phyloP scores from a whole-genome alignment of 192 early-diverging fungal genomes.

The Mortierella alpina region DNA sequence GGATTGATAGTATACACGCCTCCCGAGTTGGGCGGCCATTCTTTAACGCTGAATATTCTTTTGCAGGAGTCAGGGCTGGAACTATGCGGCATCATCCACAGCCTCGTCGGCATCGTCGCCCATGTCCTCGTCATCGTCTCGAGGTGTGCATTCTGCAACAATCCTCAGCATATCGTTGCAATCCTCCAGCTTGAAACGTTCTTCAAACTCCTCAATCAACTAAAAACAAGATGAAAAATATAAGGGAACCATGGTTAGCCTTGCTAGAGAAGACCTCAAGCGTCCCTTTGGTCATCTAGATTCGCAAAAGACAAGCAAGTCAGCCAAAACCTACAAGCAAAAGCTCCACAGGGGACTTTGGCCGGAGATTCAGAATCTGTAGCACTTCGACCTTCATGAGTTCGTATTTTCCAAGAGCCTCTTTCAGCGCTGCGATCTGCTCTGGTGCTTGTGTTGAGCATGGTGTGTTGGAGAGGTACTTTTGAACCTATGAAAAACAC shows the following conservation, averaged over 20 bases:
- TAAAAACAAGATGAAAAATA: conserved; percentile 16
- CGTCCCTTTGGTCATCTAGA: background rate
- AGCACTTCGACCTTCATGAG: conserved; percentile 80
- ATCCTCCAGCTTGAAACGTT: conserved; percentile 67
- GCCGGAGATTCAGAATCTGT: conserved; percentile 79
- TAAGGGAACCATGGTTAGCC: background rate
- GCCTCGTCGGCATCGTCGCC: conserved; percentile 48
- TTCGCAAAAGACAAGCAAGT: no score
- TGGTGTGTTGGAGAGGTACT: conserved; percentile 69
- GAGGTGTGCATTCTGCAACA: conserved; percentile 62
- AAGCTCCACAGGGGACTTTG: conserved; percentile 73
- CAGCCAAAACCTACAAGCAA: conserved; percentile 58
- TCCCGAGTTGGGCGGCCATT: no score
- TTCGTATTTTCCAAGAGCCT: conserved; percentile 54
- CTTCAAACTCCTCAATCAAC: conserved; percentile 79
- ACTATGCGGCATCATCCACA: conserved; percentile 27
- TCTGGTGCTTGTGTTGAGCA: conserved; percentile 66
- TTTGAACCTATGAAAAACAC: conserved; percentile 47
- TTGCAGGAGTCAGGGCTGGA: no score
- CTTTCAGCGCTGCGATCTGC: conserved; percentile 61
- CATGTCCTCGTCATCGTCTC: conserved; percentile 55
- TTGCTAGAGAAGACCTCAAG: background rate
- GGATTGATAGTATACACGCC: no score
- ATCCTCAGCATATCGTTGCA: conserved; percentile 64
- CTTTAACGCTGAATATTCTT: no score